Evolutionary conservation across 768 basidiomycete genomes (phyloP).

Genomic region (Wakefieldia striispora): DNA sequence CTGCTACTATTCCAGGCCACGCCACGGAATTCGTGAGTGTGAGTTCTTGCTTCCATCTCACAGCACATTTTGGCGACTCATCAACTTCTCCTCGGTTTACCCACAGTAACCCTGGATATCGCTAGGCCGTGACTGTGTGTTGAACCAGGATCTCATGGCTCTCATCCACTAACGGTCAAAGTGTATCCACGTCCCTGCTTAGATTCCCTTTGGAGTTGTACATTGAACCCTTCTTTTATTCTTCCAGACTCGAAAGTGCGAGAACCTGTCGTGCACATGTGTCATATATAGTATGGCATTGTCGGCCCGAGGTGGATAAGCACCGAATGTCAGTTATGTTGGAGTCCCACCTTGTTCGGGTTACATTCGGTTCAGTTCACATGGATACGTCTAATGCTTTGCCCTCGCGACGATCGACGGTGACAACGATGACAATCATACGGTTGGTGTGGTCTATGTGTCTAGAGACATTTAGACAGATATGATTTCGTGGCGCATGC

Average conservation of each 20-base stretch:
- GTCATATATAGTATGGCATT: too few relatives aligned
- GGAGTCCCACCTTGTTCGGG: neutral
- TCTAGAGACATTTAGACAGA: neutral
- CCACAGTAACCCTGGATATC: constrained; percentile 4
- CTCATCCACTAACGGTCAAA: too few relatives aligned
- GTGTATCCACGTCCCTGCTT: neutral
- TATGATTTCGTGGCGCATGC: neutral
- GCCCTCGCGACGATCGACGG: constrained; percentile 8
- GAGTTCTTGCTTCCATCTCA: constrained; percentile 6
- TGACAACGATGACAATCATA: neutral
- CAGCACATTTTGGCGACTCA: neutral
- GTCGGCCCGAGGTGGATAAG: too few relatives aligned
- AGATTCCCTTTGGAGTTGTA: neutral
- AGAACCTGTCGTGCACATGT: too few relatives aligned
- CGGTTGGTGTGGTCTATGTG: neutral
- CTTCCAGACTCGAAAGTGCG: too few relatives aligned
- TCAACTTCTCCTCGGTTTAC: constrained; percentile 14
- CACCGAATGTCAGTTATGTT: neutral
- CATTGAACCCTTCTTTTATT: too few relatives aligned
- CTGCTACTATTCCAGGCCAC: neutral
- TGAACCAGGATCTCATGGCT: neutral
- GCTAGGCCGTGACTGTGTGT: neutral
- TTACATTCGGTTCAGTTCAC: too few relatives aligned
- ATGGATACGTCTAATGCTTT: constrained; percentile 6
- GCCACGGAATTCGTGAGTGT: neutral